These are phyloP conservation scores for Fraxinus excelsior DNA, from an alignment of 257 asterid genomes.

Conservation along the genomic window DNA sequence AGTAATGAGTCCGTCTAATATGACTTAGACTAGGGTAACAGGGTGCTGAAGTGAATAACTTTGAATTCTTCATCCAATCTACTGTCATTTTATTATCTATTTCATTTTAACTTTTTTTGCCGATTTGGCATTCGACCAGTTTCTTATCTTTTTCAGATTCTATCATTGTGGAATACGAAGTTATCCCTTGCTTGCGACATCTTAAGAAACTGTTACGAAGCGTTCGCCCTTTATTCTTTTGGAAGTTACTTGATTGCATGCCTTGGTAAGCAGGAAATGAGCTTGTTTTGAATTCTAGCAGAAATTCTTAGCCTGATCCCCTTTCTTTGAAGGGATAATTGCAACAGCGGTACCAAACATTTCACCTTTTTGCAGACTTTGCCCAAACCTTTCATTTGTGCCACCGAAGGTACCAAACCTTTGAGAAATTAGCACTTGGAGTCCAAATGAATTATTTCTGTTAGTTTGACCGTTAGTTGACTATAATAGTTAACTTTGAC, in stretches of 20 bases:
- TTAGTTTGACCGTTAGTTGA: too few species aligned
- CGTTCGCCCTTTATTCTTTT: slow-evolving; percentile 88
- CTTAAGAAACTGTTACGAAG: slow-evolving; percentile 93
- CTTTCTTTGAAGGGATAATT: too few species aligned
- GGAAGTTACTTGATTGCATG: slow-evolving; percentile 96
- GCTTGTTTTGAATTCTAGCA: neutral
- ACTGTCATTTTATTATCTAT: neutral
- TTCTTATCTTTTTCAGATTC: slow-evolving; percentile 49
- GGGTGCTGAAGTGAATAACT: neutral
- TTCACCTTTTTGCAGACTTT: too few species aligned
- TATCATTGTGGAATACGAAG: slow-evolving; percentile 72
- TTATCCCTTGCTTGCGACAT: slow-evolving; percentile 88
- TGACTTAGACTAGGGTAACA: neutral
- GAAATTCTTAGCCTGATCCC: neutral
- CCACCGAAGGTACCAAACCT: too few species aligned
- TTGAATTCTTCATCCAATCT: neutral
- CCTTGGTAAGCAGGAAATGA: slow-evolving; percentile 63
- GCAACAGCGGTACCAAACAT: too few species aligned
- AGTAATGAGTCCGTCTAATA: neutral
- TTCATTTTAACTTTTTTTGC: neutral
- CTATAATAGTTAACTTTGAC: too few species aligned
- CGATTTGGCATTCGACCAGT: neutral
- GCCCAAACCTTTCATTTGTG: too few species aligned
- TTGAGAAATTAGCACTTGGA: too few species aligned
- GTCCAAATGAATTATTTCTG: too few species aligned